Evolutionary conservation across 2,329 filamentous ascomycete genomes (phyloP), one percentile per base, ranked within the genome.

Genomic region (Sporothrix variecibatus): DNA sequence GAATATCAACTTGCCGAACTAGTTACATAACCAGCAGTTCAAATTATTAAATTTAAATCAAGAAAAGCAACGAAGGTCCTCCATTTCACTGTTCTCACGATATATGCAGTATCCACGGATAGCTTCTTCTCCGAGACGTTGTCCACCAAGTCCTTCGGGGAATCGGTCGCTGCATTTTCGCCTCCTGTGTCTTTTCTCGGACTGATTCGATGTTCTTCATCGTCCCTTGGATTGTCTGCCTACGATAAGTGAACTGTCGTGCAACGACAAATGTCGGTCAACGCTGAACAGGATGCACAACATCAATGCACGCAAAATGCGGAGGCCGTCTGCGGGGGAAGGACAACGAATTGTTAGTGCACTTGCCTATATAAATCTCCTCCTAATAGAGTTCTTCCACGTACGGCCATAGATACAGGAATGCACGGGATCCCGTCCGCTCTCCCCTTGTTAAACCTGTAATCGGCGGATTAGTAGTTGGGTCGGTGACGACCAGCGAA

Each of bases 131-230:
- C 43, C 43, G 43, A 49, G n/a, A n/a, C 31, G 9, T 12, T 40
- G 17, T 62, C 31, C 58, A 23, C 31, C 31, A 40, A 40, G 31
- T 11, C 58, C 20, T 23, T 46, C 38, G 12, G n/a, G n/a, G 38
- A 67, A 46, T 65, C 38, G 12, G 62, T 65, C 62, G 62, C 62
- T 28, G n/a, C 60, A 26, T 49, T 65, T 17, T 65, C 34, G 58
- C 26, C 56, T 34, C 26, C 9, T 20, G 26, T 34, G 9, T 34
- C 26, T 2, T 60, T 23, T 60, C 23, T 7, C 3, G 4, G 4
- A 56, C 9, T 56, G 51, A 28, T 56, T 56, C 7, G 38, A 17
- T 65, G 11, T n/a, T 26, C 38, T 26, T 43, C n/a, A 2, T 6
- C 12, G 34, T n/a, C 12, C 20, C n/a, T 40, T 17, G 43, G 15